Evolutionary conservation across 331 rosid genomes (phyloP).

Genomic region (Stylosanthes scabra): DNA sequence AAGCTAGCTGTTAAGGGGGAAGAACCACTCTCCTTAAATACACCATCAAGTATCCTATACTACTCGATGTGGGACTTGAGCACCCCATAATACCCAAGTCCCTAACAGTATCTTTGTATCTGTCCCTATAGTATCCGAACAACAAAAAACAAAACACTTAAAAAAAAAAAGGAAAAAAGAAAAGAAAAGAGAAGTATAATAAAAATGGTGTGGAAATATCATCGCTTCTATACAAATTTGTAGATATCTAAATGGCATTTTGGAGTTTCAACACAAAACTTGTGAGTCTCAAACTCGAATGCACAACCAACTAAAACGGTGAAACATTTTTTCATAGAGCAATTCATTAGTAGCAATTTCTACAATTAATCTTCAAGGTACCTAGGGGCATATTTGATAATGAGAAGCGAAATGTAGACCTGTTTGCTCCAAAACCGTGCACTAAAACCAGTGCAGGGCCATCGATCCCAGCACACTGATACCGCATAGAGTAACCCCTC

Average conservation of each 20-base stretch:
- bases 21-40: too few relatives aligned
- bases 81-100: too few relatives aligned
- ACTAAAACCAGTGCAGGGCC: slow-evolving; percentile 86
- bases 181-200: not conserved
- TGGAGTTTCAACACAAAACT: not conserved
- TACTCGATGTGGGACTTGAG: too few relatives aligned
- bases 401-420: slow-evolving; percentile 63
- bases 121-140: too few relatives aligned
- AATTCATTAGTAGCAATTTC: slow-evolving; percentile 24
- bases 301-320: not conserved
- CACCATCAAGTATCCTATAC: too few relatives aligned
- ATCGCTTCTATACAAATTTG: not conserved
- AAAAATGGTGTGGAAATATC: not conserved
- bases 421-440: slow-evolving; percentile 99
- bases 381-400: slow-evolving; percentile 54
- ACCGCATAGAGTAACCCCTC: slow-evolving; percentile 85
- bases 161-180: too few relatives aligned
- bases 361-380: slow-evolving; percentile 36
- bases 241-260: not conserved
- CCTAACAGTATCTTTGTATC: too few relatives aligned
- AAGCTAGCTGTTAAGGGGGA: too few relatives aligned
- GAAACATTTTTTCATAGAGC: not conserved
- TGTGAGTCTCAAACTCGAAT: not conserved
- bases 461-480: slow-evolving; percentile 68
- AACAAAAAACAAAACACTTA: too few relatives aligned